A percentile compares a stretch with the other conserved stretches of the same genome.
These are phyloP conservation scores for Boletus subparvulus DNA, from an alignment of 768 basidiomycete species.

Conservation along the genomic window DNA sequence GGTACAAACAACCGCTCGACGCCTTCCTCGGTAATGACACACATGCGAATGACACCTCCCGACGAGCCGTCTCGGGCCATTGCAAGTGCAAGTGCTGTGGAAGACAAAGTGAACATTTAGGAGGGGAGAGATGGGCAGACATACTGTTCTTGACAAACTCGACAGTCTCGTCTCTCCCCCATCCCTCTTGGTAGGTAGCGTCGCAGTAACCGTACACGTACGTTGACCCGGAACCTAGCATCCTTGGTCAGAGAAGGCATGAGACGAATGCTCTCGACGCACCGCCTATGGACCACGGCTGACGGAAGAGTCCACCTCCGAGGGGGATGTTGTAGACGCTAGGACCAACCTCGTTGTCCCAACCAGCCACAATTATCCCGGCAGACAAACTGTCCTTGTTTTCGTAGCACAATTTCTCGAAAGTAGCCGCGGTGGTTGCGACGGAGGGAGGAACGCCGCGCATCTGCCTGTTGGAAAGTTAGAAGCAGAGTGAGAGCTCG, in stretches of 20 bases:
- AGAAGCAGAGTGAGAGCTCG: background rate
- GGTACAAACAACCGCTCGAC: constrained; percentile 93
- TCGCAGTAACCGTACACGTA: constrained; percentile 99
- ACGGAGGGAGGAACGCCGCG: constrained; percentile 72
- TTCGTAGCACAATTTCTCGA: constrained; percentile 87
- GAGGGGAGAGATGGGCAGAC: constrained; percentile 31
- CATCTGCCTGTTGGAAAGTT: constrained; percentile 44
- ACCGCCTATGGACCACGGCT: constrained; percentile 99
- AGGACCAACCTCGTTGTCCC: constrained; percentile 89
- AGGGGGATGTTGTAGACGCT: constrained; percentile 97
- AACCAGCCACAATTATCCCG: constrained; percentile 97
- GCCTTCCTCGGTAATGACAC: constrained; percentile 89
- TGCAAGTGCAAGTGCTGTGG: constrained; percentile 82
- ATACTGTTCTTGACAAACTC: constrained; percentile 95
- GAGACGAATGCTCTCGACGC: constrained; percentile 21
- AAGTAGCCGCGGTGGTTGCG: constrained; percentile 74
- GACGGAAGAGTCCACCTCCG: constrained; percentile 94
- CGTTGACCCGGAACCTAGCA: constrained; percentile 85
- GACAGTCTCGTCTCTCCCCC: constrained; percentile 86
- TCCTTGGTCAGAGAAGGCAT: background rate
- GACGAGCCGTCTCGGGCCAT: constrained; percentile 99
- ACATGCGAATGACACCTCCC: constrained; percentile 96
- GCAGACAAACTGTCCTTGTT: constrained; percentile 90
- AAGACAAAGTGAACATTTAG: constrained; percentile 1
- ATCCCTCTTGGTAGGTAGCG: constrained; percentile 93